These are phyloP conservation scores for Penicillium macrosclerotiorum DNA, from an alignment of 495 filamentous ascomycete genomes.

Conservation along the genomic window DNA sequence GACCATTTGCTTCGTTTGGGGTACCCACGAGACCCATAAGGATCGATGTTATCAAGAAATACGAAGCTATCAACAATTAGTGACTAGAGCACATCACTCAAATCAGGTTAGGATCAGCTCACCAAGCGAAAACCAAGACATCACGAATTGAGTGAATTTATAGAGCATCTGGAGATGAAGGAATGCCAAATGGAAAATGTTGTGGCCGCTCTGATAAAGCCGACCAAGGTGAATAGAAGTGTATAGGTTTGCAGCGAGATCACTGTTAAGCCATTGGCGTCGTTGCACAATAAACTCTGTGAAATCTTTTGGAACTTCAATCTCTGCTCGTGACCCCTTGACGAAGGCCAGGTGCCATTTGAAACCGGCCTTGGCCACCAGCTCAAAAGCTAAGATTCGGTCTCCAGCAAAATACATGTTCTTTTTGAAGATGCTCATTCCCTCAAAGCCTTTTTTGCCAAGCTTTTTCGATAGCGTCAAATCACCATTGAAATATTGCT, in stretches of 20 bases:
- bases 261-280: conserved; percentile 94
- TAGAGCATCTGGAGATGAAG: conserved; percentile 92
- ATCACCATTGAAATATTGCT: conserved; percentile 98
- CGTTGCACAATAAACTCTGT: conserved; percentile 93
- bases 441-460: conserved; percentile 96
- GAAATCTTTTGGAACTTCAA: conserved; percentile 89
- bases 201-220: conserved; percentile 95
- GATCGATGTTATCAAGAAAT: conserved; percentile 90
- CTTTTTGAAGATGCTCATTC: conserved; percentile 99
- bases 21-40: conserved; percentile 93
- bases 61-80: conserved; percentile 53
- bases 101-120: conserved; percentile 21
- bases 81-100: too few relatives aligned
- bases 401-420: conserved; percentile 99
- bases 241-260: conserved; percentile 92
- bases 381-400: conserved; percentile 97
- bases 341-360: conserved; percentile 98
- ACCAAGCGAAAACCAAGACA: conserved; percentile 93
- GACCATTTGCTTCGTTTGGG: conserved; percentile 48
- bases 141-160: conserved; percentile 79
- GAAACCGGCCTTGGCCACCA: conserved; percentile 95
- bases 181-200: conserved; percentile 88
- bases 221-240: conserved; percentile 94
- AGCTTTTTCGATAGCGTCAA: conserved; percentile 89
- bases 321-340: conserved; percentile 96